Percentiles rank a stretch among this genome's conserved stretches.
phyloP scores from a whole-genome alignment of 2,329 filamentous ascomycete genomes.

The Diaporthe velutina region DNA sequence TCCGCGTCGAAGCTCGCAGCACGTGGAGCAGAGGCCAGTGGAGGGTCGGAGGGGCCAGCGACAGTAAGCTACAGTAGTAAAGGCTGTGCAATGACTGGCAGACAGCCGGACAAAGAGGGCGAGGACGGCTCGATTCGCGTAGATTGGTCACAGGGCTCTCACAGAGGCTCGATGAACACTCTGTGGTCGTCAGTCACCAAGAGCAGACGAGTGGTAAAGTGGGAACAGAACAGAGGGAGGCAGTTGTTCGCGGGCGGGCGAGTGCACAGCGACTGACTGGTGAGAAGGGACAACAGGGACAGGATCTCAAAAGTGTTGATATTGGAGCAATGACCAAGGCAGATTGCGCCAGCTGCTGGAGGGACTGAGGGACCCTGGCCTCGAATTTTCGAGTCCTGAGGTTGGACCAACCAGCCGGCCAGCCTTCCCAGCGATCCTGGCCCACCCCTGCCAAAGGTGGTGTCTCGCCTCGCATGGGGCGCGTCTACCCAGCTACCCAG shows the following conservation, averaged over 20 bases:
- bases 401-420: constrained; percentile 24
- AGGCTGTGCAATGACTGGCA: not conserved
- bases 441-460: constrained; percentile 12
- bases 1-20: constrained; percentile 12
- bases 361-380: constrained; percentile 29
- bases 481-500: constrained; percentile 2
- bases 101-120: not conserved
- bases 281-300: constrained; percentile 5
- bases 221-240: not conserved
- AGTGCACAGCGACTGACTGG: constrained; percentile 4
- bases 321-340: constrained; percentile 30
- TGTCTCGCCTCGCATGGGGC: constrained; percentile 24
- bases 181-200: not conserved
- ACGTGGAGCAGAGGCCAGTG: constrained; percentile 17
- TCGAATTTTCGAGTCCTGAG: constrained; percentile 27
- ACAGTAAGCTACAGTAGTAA: constrained; percentile 2
- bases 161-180: constrained; percentile 2
- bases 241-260: not conserved
- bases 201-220: not conserved
- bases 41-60: not conserved
- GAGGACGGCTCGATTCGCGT: not conserved
- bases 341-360: constrained; percentile 26
- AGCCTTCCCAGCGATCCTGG: constrained; percentile 7
- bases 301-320: constrained; percentile 27
- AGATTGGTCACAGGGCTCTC: not conserved